Percentiles rank a stretch among this genome's conserved stretches.
Conservation (phyloP, 179 eudicot species). For the Camellia oleifera region DNA sequence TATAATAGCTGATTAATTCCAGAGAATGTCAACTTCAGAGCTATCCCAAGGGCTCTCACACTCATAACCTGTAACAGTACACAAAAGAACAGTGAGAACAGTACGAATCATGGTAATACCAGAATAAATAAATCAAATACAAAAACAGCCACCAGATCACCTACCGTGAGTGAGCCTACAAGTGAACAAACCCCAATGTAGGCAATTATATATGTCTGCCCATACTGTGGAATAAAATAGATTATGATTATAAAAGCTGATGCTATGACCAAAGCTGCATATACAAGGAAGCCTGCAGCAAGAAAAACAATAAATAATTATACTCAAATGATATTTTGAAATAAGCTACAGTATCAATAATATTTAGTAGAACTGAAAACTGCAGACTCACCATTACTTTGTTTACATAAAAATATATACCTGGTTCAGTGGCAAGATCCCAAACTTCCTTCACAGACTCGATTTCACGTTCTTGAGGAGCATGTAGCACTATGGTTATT, state of each 20-base stretch:
- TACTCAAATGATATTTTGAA: background rate
- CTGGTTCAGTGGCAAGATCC: slow-evolving; percentile 92
- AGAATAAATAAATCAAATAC: background rate
- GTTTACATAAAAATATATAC: slow-evolving; percentile 27
- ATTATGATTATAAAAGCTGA: slow-evolving; percentile 58
- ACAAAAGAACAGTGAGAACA: slow-evolving; percentile 1
- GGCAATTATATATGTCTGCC: slow-evolving; percentile 74
- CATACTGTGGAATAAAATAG: slow-evolving; percentile 64
- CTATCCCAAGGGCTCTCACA: slow-evolving; percentile 85
- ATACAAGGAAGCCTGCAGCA: slow-evolving; percentile 65
- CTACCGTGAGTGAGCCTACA: slow-evolving; percentile 80
- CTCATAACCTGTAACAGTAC: slow-evolving; percentile 75
- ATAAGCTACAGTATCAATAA: background rate
- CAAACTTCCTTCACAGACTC: slow-evolving; percentile 79
- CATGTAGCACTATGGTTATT: slow-evolving; percentile 76
- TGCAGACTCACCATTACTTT: background rate
- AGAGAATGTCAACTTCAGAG: slow-evolving; percentile 75
- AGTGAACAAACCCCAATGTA: slow-evolving; percentile 85
- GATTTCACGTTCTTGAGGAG: slow-evolving; percentile 81
- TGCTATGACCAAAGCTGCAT: slow-evolving; percentile 61
- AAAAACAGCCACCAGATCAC: slow-evolving; percentile 13
- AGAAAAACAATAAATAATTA: slow-evolving; percentile 4
- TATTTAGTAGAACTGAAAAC: background rate
- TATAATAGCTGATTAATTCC: slow-evolving; percentile 79
- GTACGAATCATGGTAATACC: background rate